Base-by-base conservation (phyloP, 176 grass and related monocot species). In the Lolium perenne region DNA sequence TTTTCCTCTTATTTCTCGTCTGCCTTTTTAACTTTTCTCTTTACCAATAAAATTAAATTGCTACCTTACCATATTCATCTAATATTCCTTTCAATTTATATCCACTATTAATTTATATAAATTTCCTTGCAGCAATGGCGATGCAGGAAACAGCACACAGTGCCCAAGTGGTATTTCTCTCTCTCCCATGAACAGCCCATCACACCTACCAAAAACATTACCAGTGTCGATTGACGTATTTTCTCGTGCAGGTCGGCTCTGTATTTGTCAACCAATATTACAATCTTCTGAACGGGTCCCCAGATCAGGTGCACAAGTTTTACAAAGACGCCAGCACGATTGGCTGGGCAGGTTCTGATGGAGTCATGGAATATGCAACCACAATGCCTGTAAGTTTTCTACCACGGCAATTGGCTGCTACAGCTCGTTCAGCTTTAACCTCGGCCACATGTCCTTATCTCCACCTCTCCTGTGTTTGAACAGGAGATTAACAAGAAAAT, bases 261-360 rank as follows among this genome's bases (percentile, higher is more conserved):
- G 88, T 79, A 55, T 98, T 98, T 88, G 87, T 98, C 62, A 66
- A 94, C 13, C 92, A 94, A n/a, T 98, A 95, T 74, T 98, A 98
- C 68, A 74, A 76, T n/a, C 83, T 92, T 86, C 88, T 98, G 40
- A 86, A 95, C 0, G 66, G 50, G 29, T 65, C 87, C 55, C 97
- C 94, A 61, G 90, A 95, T 47, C 85, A 94, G 55, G 86, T 91
- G 65, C 70, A 95, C 69, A 95, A 89, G 74, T 98, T 98, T 71
- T 98, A 98, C 74, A 84, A 95, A 41, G 92, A 98, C 59, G 80
- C 71, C 10, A 98, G 94, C 75, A 84, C 71, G 58, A 66, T 98
- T 69, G 93, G 90, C 45, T 82, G 93, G 69, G 54, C 84, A n/a
- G 54, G 91, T 71, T 57, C 75, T 64, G 88, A 88, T 79, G 90